Evolutionary conservation across 2,329 filamentous ascomycete genomes (phyloP), one percentile per base, ranked within the genome.

Genomic region (Diaporthe capsici): DNA sequence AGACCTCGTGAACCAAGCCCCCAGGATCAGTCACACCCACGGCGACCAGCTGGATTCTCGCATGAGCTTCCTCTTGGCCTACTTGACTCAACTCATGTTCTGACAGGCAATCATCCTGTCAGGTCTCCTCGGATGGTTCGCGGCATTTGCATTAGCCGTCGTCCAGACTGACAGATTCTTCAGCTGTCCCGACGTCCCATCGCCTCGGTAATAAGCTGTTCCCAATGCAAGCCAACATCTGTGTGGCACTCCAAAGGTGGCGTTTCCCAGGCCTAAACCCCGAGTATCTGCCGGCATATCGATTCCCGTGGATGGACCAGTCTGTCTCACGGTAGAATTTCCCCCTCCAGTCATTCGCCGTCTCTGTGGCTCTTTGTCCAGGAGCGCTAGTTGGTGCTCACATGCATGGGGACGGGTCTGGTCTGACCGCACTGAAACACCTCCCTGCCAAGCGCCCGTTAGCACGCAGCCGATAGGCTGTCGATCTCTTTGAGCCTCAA

Each of bases 391-490:
- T 70, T n/a, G 47, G 34, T 42, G 22, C 63, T 31, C 49, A 22
- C 15, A 31, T 70, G 65, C 65, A 55, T 70, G 61, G 71, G 71
- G 51, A 25, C 49, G 49, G 25, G 53, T 42, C 60, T 65, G 53
- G 67, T 73, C 73, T 28, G 61, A 75, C 73, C 44, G 49, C 63
- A 42, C 47, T 76, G 75, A 76, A 76, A 76, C 75, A 60, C 73
- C 73, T 65, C 70, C 73, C 34, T 70, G 65, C 65, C 65, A 70
- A 70, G 65, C 34, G 34, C 65, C 49, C 65, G 37, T 55, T 70
- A 53, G 31, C 34, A 12, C 34, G 65, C 34, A 55, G 65, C 65
- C 49, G 65, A 70, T 70, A 70, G 65, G 65, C 58, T 65, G 20
- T 60, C 71, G 51, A 51, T 55, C 51, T 61, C 31, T 57, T 70